Evolutionary conservation across 257 asterid genomes (phyloP), one percentile per base, ranked within the genome.

Genomic region (Solanum sparsipilum): DNA sequence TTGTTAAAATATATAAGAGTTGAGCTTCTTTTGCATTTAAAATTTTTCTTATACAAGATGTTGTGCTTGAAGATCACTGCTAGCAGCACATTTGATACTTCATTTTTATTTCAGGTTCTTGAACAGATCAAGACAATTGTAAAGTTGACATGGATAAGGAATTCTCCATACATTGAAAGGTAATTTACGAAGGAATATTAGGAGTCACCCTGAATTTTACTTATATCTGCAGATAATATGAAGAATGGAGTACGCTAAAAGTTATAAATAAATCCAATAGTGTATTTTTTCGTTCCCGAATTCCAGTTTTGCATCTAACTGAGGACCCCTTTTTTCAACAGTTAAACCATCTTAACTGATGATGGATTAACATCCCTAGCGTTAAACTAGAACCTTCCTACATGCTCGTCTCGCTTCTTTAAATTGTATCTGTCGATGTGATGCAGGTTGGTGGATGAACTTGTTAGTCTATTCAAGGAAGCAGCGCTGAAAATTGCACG

Each of bases 71-170:
- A 82, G 86, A 31, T 82, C 70, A 48, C 27, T 0, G 3, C 21
- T 82, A 48, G 86, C 71, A 82, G 63, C 20, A 29, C 7, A 18
- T 32, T 86, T 67, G 88, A 88, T 84, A 39, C 84, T 74, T 75
- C 41, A 74, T 84, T 90, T 65, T 87, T 74, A 34, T 88, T 87
- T 48, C 94, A 96, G 99, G 99, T 97, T 91, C 95, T 97, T 60
- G 92, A 93, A 85, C 94, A 94, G 78, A 86, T 93, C 88, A 91
- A 87, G 85, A 90, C 96, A 87, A 90, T 94, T 86, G 38, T 93
- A 87, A 96, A 91, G 81, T 93, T 97, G 74, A 94, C 98, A 21
- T 97, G 99, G 99, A 92, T 95, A 86, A 93, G 98, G 90, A 94
- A 94, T 87, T 93, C 99, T 13, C 95, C 95, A 23, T 92, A 91